phyloP scores from a whole-genome alignment of 108 stramenopile species.

The Skeletonema potamos region DNA sequence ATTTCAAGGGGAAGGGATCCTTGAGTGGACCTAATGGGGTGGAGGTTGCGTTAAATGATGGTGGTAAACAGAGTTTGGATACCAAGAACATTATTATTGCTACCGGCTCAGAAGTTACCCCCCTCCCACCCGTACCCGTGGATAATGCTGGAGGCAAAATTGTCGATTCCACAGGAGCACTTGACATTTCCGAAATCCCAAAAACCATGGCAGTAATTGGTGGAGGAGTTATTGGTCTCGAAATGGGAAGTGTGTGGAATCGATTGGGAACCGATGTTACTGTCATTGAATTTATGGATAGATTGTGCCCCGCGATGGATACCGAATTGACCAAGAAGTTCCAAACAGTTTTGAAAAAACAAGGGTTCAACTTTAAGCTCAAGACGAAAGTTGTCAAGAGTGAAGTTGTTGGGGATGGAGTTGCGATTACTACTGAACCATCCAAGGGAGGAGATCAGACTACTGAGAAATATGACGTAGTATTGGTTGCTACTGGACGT shows the following conservation, averaged over 20 bases:
- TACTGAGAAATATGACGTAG: conserved; percentile 85
- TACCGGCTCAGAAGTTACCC: conserved; percentile 96
- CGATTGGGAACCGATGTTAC: conserved; percentile 96
- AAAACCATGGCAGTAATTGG: conserved; percentile 95
- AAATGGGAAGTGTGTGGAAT: conserved; percentile 99
- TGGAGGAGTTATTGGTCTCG: conserved; percentile 98
- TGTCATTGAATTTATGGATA: conserved; percentile 98
- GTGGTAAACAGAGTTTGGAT: conserved; percentile 75
- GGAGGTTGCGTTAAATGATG: conserved; percentile 81
- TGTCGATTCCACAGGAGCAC: conserved; percentile 98
- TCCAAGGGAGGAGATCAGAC: conserved; percentile 81
- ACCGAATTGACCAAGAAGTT: conserved; percentile 95
- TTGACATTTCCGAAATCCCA: conserved; percentile 91
- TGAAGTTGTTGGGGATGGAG: conserved; percentile 84
- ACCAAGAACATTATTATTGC: conserved; percentile 98
- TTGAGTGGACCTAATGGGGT: conserved; percentile 87
- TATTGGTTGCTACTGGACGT: conserved; percentile 98
- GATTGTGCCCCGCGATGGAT: conserved; percentile 95
- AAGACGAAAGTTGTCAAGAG: conserved; percentile 94
- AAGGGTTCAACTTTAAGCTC: conserved; percentile 97
- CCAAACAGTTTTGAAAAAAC: conserved; percentile 95
- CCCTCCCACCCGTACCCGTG: conserved; percentile 97
- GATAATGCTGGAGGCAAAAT: conserved; percentile 96
- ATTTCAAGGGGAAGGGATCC: conserved; percentile 94
- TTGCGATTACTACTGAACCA: conserved; percentile 91